Evolutionary conservation across 306 rosid species (phyloP), one percentile per base, ranked within the genome.

Genomic region (Casuarina equisetifolia): DNA sequence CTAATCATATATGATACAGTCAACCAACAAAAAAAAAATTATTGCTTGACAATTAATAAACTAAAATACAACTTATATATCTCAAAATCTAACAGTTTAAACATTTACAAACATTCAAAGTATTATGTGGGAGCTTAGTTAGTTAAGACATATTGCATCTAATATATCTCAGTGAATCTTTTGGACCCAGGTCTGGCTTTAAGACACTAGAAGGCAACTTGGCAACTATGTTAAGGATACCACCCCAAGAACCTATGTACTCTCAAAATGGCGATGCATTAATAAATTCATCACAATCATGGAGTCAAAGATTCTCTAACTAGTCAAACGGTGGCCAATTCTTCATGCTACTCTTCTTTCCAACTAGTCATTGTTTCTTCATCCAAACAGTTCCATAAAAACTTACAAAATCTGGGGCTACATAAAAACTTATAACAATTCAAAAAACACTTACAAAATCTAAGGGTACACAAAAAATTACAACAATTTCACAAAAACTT

Each of bases 281-380:
- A 19, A 93, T 89, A 83, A 91, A 93, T 81, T 93, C 98, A 40
- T 93, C 98, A 76, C 95, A 91, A 72, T 93, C 97, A 72, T 97
- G 98, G 12, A 97, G 98, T 73, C 91, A 80, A 74, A 91, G 87
- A 85, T 93, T 82, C 78, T 93, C 98, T 82, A 91, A 93, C 78
- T 82, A 88, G 73, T 93, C 91, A 19, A 97, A 93, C 42, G 98
- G 98, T 11, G 98, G 98, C 98, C 98, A 93, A 74, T 93, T 97
- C 84, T 93, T 93, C 39, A 93, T n/a, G n/a, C n/a, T n/a, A n/a
- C n/a, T n/a, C n/a, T n/a, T n/a, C n/a, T n/a, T n/a, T n/a, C n/a
- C n/a, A n/a, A n/a, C n/a, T n/a, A n/a, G n/a, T n/a, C n/a, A n/a
- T n/a, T n/a, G n/a, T n/a, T n/a, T n/a, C n/a, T n/a, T n/a, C n/a